Evolutionary conservation across 2,329 filamentous ascomycete genomes (phyloP), one percentile per base, ranked within the genome.

Genomic region (Paecilomyces niveus): DNA sequence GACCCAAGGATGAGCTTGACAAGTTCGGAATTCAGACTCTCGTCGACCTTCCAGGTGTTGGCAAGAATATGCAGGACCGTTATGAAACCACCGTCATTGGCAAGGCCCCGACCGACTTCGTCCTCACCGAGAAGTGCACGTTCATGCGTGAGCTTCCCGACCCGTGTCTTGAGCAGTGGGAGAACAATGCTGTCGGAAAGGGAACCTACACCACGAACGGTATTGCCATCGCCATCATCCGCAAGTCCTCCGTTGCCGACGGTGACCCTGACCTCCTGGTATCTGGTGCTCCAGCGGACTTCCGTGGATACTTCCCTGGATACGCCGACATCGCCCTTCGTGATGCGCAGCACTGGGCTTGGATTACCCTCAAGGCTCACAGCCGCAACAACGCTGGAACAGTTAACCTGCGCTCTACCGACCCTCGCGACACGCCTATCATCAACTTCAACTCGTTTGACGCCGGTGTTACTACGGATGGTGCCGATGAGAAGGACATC

Each of bases 341-440:
- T 2, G 75, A 75, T 35, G 60, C 58, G 8, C 64, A 70, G 50
- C 75, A 78, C 60, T 81, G 75, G 73, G 73, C 75, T 11, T 81
- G 79, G 79, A 72, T 65, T 59, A 4, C 78, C 74, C 56, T 90
- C 56, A 87, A 88, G 71, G 80, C 82, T 0, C 85, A 87, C 65
- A 81, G 86, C 0, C 81, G 83, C 56, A 89, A 89, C 68, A 72
- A 71, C 1, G 82, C 81, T 5, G 88, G 88, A 8, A 81, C 79
- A 1, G 86, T 91, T 3, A 80, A 72, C 3, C 80, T 91, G 4
- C 76, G 76, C 15, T 86, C 83, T 0, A 73, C 81, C 0, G 81
- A 90, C 66, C 87, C 88, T 0, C 81, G 83, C 0, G 86, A 89
- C 57, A 75, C 79, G 2, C 88, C 88, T 0, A 70, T 81, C 5